phyloP scores from a whole-genome alignment of 108 stramenopile genomes.

The Nitzschia sp. region DNA sequence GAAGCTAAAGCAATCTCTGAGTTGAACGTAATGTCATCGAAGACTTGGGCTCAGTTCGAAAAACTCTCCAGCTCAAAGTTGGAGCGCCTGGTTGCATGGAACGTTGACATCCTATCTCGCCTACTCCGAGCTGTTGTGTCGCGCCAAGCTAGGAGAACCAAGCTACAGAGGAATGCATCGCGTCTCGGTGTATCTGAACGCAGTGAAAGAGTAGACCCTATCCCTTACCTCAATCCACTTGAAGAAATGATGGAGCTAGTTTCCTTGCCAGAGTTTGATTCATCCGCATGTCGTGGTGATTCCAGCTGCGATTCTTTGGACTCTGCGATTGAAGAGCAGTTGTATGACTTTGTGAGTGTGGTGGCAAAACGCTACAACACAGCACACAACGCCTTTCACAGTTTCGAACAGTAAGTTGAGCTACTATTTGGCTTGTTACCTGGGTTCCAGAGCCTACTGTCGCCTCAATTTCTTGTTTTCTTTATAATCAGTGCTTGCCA shows the following conservation, averaged over 20 bases:
- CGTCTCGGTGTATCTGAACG: not conserved
- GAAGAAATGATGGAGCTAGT: not conserved
- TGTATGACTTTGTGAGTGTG: conserved; percentile 9
- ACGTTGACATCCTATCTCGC: not conserved
- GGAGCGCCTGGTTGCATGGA: not conserved
- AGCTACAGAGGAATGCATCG: not conserved
- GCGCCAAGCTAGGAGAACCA: not conserved
- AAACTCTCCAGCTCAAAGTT: not conserved
- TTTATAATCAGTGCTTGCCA: not conserved
- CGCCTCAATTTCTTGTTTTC: no score
- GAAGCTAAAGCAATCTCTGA: not conserved
- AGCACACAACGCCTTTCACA: conserved; percentile 34
- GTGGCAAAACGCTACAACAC: conserved; percentile 16
- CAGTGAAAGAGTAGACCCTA: not conserved
- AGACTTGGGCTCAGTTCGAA: not conserved
- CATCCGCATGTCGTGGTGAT: not conserved
- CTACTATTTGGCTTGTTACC: not conserved
- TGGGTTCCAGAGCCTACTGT: no score
- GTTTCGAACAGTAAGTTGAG: conserved; percentile 40
- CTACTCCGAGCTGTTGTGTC: not conserved
- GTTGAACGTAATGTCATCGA: not conserved
- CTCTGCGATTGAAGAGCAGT: not conserved
- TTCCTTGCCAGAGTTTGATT: not conserved
- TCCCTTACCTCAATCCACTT: not conserved
- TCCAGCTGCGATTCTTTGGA: not conserved